phyloP scores from a whole-genome alignment of 2,329 filamentous ascomycete species.

The Nothopassalora personata region DNA sequence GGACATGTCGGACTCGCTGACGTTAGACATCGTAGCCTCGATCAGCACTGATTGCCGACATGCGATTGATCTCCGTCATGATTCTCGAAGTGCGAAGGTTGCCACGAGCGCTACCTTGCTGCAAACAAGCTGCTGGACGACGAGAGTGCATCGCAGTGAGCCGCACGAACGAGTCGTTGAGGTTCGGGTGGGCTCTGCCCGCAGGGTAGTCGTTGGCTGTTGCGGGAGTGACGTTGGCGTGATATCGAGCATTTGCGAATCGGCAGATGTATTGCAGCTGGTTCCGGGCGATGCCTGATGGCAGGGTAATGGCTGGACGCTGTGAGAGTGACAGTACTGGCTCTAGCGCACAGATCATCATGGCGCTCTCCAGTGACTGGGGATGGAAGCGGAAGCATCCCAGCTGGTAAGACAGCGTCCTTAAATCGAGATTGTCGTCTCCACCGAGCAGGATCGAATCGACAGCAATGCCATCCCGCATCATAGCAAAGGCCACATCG shows the following conservation, averaged over 20 bases:
- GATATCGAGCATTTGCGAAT: slow-evolving; percentile 12
- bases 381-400: slow-evolving; percentile 36
- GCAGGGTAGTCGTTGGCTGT: slow-evolving; percentile 29
- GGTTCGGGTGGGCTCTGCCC: slow-evolving; percentile 32
- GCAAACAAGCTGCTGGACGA: not conserved
- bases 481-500: slow-evolving; percentile 24
- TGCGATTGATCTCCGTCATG: slow-evolving; percentile 33
- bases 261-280: not conserved
- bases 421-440: slow-evolving; percentile 27
- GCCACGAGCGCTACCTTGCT: slow-evolving; percentile 11
- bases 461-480: slow-evolving; percentile 28
- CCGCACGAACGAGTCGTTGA: slow-evolving; percentile 29
- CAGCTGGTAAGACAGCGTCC: slow-evolving; percentile 29
- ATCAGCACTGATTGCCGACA: slow-evolving; percentile 25
- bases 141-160: slow-evolving; percentile 11
- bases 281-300: not conserved
- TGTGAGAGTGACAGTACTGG: slow-evolving; percentile 34
- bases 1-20: slow-evolving; percentile 35
- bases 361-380: slow-evolving; percentile 31
- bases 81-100: slow-evolving; percentile 28
- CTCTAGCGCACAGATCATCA: slow-evolving; percentile 37
- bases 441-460: slow-evolving; percentile 34
- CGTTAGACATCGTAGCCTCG: slow-evolving; percentile 37
- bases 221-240: slow-evolving; percentile 22
- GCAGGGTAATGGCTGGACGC: slow-evolving; percentile 25